Evolutionary conservation across 495 filamentous ascomycete species (phyloP), one percentile per base, ranked within the genome.

Genomic region (Hyaloscypha bicolor): DNA sequence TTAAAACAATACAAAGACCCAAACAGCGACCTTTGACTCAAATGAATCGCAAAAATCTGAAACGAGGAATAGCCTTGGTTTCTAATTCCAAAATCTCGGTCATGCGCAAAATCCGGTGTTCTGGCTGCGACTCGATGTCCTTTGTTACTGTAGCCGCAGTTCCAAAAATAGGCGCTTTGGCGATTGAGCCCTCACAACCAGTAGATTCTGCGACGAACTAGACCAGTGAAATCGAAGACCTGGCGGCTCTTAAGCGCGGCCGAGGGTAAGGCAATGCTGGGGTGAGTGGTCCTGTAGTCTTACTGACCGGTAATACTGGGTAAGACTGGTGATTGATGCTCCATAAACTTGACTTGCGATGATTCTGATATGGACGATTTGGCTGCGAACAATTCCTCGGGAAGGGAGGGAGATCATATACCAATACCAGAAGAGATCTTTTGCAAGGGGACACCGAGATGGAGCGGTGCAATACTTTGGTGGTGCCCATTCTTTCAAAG

Each of bases 401-500:
- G 31, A 22, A 19, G n/a, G 9, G 63, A 48, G 29, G 30, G 22
- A 32, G 45, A 63, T 65, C 67, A 66, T 67, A 69, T 66, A 72
- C 63, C 45, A 69, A 64, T 68, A 67, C 30, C 67, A 73, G 53
- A 64, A 4, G 31, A 56, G 14, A 45, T 60, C 56, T 45, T 61
- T 60, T 65, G 67, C 71, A 71, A 74, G 69, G 72, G 72, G 72
- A 71, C 69, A 71, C 69, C 69, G 55, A 55, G 35, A 33, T 33
- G 64, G 59, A 65, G 69, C 64, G 51, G 29, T 61, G 57, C 53
- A 53, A 62, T 73, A 65, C 37, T 59, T 71, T 74, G 72, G 67
- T 67, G 72, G 66, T 71, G 72, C 58, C 72, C 72, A 74, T 74
- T 25, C 72, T 68, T 69, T 69, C 32, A 31, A 73, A 73, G 65